These are phyloP conservation scores for Lasiosphaeris hirsuta DNA, from an alignment of 495 filamentous ascomycete genomes.

Conservation along the genomic window DNA sequence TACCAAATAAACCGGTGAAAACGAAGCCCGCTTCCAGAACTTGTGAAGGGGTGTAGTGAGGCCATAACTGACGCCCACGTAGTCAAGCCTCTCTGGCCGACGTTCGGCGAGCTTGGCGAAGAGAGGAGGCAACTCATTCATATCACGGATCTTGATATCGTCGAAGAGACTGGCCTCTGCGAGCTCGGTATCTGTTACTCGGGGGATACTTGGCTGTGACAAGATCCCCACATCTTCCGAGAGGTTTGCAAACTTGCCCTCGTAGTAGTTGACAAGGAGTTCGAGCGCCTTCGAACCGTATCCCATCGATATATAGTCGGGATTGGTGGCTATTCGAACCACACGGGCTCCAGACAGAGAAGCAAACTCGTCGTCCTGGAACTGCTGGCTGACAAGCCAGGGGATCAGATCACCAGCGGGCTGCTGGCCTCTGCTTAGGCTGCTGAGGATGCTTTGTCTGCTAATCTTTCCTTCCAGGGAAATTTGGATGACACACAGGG, in stretches of 20 bases:
- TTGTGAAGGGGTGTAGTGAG: constrained; percentile 85
- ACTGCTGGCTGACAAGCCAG: constrained; percentile 97
- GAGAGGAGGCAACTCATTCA: constrained; percentile 84
- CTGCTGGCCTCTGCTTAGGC: constrained; percentile 81
- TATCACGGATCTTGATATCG: constrained; percentile 87
- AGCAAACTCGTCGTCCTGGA: constrained; percentile 96
- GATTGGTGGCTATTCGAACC: constrained; percentile 94
- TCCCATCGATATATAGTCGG: constrained; percentile 86
- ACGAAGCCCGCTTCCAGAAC: constrained; percentile 91
- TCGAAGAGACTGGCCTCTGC: constrained; percentile 72
- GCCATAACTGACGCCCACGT: constrained; percentile 92
- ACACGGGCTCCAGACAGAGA: constrained; percentile 87
- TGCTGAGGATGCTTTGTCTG: constrained; percentile 83
- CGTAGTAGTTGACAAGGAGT: constrained; percentile 86
- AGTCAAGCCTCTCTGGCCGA: constrained; percentile 77
- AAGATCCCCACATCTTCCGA: constrained; percentile 54
- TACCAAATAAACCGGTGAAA: constrained; percentile 81
- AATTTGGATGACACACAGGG: constrained; percentile 91
- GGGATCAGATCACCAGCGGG: constrained; percentile 95
- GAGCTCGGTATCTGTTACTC: constrained; percentile 82
- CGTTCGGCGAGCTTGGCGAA: constrained; percentile 87
- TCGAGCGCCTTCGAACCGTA: constrained; percentile 87
- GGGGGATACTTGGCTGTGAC: constrained; percentile 60
- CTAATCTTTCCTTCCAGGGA: constrained; percentile 94
- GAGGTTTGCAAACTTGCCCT: constrained; percentile 85